Base-by-base conservation (phyloP, 2,329 filamentous ascomycete genomes). In the Hirsutella minnesotensis region DNA sequence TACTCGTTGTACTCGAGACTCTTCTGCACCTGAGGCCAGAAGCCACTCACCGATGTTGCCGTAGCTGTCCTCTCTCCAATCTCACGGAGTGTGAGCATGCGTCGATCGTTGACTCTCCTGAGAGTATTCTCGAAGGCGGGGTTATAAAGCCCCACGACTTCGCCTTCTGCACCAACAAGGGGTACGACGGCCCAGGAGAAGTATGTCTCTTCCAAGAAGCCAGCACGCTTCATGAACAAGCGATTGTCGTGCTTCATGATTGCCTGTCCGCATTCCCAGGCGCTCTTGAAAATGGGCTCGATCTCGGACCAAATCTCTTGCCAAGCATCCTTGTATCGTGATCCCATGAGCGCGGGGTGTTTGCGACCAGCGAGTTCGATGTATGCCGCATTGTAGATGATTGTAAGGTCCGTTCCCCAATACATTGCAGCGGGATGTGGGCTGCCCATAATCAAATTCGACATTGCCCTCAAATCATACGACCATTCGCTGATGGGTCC, bases 211-310 rank as follows among this genome's bases (percentile, higher is more conserved):
- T 94, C 84, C 1, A 86, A 61, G 47, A 75, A 86, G 1, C 79
- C 76, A 48, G 77, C 75, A 8, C 86, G 75, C 38, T 73, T 68
- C 27, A 92, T 72, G 53, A 88, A 87, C 1, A 90, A 66, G 44
- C 77, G 78, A 48, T 90, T 83, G 52, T 92, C 86, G 49, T 89
- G 80, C 58, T 88, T 90, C 82, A 89, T 86, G 0, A 81, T 87
- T 1, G 85, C 82, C 62, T 88, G 80, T 0, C 85, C 86, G 4
- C 79, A 82, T 33, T 73, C 61, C 58, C 73, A 75, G 0, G 85
- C 86, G 46, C 68, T 77, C 16, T 72, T 67, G 49, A 92, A 85
- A 0, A 84, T 72, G 2, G 78, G 78, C 48, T 79, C 72, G 10
- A 90, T 70, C 5, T 80, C 75, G 19, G 77, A 66, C 83, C 83